Evolutionary conservation across 2,329 filamentous ascomycete genomes (phyloP).

Genomic region (Stemphylium vesicarium): DNA sequence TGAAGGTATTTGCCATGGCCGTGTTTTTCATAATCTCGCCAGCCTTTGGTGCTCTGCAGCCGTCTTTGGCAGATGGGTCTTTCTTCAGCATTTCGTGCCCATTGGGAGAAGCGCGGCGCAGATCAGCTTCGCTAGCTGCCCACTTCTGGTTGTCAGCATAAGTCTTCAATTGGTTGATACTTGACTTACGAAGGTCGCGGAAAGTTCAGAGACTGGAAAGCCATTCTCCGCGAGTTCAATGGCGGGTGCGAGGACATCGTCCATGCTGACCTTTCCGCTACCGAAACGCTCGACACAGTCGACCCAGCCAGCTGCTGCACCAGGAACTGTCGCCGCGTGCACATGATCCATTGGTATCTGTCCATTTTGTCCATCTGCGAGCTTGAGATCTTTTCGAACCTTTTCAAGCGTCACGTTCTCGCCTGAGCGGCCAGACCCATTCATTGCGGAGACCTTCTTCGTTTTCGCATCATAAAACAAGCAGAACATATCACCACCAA

Average conservation of each 20-base stretch:
- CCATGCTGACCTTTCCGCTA: constrained; percentile 79
- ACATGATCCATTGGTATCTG: constrained; percentile 77
- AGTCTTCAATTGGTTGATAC: background rate
- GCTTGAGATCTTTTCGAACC: constrained; percentile 71
- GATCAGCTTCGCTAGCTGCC: constrained; percentile 65
- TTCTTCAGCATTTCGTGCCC: constrained; percentile 85
- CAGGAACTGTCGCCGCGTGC: constrained; percentile 85
- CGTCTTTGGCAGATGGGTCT: constrained; percentile 70
- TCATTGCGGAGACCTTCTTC: constrained; percentile 82
- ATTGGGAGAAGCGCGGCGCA: constrained; percentile 82
- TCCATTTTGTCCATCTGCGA: constrained; percentile 62
- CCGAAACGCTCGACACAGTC: constrained; percentile 89
- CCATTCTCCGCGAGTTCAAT: constrained; percentile 87
- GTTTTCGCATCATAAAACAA: constrained; percentile 87
- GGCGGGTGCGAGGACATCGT: constrained; percentile 80
- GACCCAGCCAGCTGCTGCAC: constrained; percentile 90
- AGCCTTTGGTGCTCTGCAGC: constrained; percentile 74
- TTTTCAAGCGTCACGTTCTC: constrained; percentile 71
- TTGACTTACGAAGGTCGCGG: constrained; percentile 68
- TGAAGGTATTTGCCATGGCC: constrained; percentile 80
- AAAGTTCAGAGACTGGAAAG: constrained; percentile 85
- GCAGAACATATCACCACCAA: constrained; percentile 97
- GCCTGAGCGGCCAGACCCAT: constrained; percentile 88
- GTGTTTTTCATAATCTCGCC: constrained; percentile 93
- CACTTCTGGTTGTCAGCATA: constrained; percentile 64